Evolutionary conservation across 768 basidiomycete genomes (phyloP).

Genomic region (Austroboletus eburneus): DNA sequence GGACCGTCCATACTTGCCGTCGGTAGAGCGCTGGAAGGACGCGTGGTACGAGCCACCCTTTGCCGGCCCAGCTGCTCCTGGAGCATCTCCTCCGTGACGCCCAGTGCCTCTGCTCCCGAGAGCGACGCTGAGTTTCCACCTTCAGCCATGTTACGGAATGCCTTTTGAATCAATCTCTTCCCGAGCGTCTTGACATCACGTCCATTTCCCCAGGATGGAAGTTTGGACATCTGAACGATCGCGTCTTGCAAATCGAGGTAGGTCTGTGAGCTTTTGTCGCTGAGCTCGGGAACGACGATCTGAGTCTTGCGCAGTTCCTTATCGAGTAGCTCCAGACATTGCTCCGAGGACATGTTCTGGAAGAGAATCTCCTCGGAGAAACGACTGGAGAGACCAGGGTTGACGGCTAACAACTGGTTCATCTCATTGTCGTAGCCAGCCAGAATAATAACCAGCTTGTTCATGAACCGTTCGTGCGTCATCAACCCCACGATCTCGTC

Average conservation of each 20-base stretch:
- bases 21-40: conserved; percentile 10
- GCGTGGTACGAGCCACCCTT: conserved; percentile 1
- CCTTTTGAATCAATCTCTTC: conserved; percentile 43
- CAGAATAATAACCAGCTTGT: conserved; percentile 63
- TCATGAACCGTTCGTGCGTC: conserved; percentile 53
- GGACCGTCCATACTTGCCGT: conserved; percentile 19
- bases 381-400: conserved; percentile 64
- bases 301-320: conserved; percentile 43
- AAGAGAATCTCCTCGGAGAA: conserved; percentile 63
- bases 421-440: conserved; percentile 72
- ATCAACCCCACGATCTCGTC: conserved; percentile 69
- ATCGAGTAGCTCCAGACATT: conserved; percentile 50
- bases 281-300: conserved; percentile 37
- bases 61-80: conserved; percentile 21
- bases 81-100: conserved; percentile 21
- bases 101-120: conserved; percentile 25
- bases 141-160: conserved; percentile 28
- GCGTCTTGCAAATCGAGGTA: conserved; percentile 33
- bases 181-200: conserved; percentile 57
- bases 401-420: conserved; percentile 54
- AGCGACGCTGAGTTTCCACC: conserved; percentile 23
- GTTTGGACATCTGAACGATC: conserved; percentile 39
- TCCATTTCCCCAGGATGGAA: conserved; percentile 67
- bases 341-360: conserved; percentile 46
- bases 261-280: conserved; percentile 1